phyloP scores from a whole-genome alignment of 352 stramenopile species.

The Globisporangium yorkense region DNA sequence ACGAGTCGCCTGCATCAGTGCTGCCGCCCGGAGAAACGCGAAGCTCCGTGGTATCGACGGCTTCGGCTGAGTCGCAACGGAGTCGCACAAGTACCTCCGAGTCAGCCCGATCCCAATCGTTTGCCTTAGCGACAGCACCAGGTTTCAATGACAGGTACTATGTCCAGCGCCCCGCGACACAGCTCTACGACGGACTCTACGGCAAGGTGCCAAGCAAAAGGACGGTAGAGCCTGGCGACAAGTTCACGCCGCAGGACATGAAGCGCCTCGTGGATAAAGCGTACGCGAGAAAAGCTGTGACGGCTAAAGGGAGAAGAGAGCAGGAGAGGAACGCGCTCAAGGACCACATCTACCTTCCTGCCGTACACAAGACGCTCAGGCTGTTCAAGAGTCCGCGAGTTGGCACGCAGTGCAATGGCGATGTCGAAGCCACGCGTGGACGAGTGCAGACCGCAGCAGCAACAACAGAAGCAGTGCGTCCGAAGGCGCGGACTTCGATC shows the following conservation, averaged over 20 bases:
- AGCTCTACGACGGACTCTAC: background rate
- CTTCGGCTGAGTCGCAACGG: background rate
- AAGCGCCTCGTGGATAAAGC: conserved; percentile 13
- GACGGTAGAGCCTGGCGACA: background rate
- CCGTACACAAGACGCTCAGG: conserved; percentile 18
- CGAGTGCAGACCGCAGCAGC: background rate
- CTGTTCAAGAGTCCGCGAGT: conserved; percentile 5
- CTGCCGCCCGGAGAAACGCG: background rate
- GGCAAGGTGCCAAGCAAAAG: conserved; percentile 5
- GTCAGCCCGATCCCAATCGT: background rate
- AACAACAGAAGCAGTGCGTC: background rate
- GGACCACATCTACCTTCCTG: conserved; percentile 27
- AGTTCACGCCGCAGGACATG: conserved; percentile 11
- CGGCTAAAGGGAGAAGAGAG: conserved; percentile 5
- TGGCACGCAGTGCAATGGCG: background rate
- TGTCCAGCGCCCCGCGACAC: background rate
- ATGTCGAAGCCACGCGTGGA: background rate
- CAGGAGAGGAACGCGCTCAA: conserved; percentile 17
- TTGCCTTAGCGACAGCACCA: background rate
- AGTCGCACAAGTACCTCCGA: background rate
- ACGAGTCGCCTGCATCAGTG: conserved; percentile 2
- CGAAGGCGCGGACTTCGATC: conserved; percentile 2
- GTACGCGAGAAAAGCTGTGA: conserved; percentile 9
- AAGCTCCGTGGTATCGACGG: background rate
- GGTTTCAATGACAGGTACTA: background rate